Conservation (phyloP, 2,329 filamentous ascomycete genomes). For the Samsoniella hepiali region DNA sequence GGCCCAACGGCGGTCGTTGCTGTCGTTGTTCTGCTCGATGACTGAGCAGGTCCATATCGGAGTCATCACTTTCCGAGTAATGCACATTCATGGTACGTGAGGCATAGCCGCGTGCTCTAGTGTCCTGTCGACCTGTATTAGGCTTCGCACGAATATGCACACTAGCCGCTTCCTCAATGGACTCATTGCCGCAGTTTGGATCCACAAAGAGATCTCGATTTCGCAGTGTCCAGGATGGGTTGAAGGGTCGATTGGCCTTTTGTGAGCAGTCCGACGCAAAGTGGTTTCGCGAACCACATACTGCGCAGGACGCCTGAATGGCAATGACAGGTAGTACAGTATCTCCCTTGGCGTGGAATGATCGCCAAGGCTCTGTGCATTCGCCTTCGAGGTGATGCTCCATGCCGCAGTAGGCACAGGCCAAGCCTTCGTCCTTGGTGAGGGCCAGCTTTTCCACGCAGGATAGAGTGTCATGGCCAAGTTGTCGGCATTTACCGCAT, state of each 20-base stretch:
- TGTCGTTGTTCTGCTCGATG: conserved; percentile 31
- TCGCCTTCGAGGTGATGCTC: conserved; percentile 55
- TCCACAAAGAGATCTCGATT: conserved; percentile 52
- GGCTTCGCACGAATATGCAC: conserved; percentile 25
- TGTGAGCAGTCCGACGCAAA: conserved; percentile 54
- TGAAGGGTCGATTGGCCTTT: conserved; percentile 25
- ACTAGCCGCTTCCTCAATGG: conserved; percentile 35
- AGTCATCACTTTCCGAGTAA: conserved; percentile 47
- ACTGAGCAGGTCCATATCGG: conserved; percentile 43
- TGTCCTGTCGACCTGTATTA: conserved; percentile 26
- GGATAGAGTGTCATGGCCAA: conserved; percentile 51
- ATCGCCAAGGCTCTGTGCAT: conserved; percentile 61
- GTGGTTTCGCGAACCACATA: conserved; percentile 53
- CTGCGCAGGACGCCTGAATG: conserved; percentile 53
- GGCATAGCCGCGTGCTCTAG: conserved; percentile 35
- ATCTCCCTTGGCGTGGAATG: conserved; percentile 42
- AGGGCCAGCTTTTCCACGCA: conserved; percentile 57
- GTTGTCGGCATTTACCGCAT: conserved; percentile 59
- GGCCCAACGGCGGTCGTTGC: conserved; percentile 28
- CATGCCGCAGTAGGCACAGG: conserved; percentile 60
- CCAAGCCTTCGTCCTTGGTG: conserved; percentile 50
- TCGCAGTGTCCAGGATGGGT: conserved; percentile 50
- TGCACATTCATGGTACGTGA: conserved; percentile 38
- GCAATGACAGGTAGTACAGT: conserved; percentile 46
- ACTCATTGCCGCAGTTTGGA: conserved; percentile 36